These are phyloP conservation scores for Mortierella claussenii DNA, from an alignment of 192 early-diverging fungal species.

Conservation along the genomic window DNA sequence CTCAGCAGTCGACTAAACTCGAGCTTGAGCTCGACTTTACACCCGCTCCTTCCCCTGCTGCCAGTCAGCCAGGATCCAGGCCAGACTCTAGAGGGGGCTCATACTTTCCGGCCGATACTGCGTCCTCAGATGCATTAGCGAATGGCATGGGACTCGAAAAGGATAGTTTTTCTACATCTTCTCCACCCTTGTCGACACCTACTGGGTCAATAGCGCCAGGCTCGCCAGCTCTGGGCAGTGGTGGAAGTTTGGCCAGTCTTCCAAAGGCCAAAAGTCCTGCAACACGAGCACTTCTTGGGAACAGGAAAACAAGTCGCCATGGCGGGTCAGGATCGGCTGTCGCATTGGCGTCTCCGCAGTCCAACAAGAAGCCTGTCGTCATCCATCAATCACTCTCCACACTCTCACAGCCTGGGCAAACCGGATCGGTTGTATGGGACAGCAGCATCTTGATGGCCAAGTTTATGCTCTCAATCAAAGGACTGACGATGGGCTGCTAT, in stretches of 20 bases:
- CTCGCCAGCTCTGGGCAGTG: not conserved
- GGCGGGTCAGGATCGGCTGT: slow-evolving; percentile 4
- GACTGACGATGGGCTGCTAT: slow-evolving; percentile 16
- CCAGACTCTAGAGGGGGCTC: slow-evolving; percentile 18
- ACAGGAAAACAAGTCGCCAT: slow-evolving; percentile 19
- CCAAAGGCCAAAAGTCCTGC: slow-evolving; percentile 15
- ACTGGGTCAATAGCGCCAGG: not conserved
- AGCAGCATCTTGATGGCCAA: slow-evolving; percentile 55
- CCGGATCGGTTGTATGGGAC: slow-evolving; percentile 60
- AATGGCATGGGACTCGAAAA: not conserved
- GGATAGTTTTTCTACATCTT: not conserved
- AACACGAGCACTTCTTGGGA: slow-evolving; percentile 6
- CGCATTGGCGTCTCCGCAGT: not conserved
- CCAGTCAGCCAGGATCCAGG: slow-evolving; percentile 26
- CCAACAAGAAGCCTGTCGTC: slow-evolving; percentile 38
- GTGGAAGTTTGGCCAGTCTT: not conserved
- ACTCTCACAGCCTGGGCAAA: slow-evolving; percentile 56
- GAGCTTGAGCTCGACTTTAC: slow-evolving; percentile 50
- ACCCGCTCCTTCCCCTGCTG: slow-evolving; percentile 26
- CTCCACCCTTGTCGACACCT: not conserved
- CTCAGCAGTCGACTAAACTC: slow-evolving; percentile 30
- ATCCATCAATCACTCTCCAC: slow-evolving; percentile 52
- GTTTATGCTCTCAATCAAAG: slow-evolving; percentile 42
- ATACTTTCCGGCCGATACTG: not conserved
- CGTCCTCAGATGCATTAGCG: not conserved